Percentiles rank a stretch among this genome's conserved stretches.
These are phyloP conservation scores for Penicillium expansum DNA, from an alignment of 2,329 filamentous ascomycete genomes.

Conservation along the genomic window DNA sequence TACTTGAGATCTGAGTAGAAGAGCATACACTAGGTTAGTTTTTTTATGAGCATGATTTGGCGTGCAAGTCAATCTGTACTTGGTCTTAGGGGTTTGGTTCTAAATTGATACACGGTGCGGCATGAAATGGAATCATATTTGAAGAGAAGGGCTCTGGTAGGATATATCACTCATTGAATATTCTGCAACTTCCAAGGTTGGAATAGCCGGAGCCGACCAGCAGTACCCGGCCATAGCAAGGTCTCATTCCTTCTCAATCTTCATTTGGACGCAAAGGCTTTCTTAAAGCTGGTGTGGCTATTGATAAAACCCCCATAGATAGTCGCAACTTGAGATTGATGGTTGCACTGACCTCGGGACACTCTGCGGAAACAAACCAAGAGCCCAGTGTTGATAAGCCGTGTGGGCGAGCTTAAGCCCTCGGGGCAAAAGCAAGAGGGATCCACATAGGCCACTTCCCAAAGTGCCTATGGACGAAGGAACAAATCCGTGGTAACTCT, in stretches of 20 bases:
- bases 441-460: not conserved
- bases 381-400: not conserved
- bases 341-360: too few species aligned
- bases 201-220: conserved; percentile 3
- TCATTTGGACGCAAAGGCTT: not conserved
- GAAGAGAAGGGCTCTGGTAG: not conserved
- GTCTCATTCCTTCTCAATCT: not conserved
- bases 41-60: not conserved
- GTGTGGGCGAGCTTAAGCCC: not conserved
- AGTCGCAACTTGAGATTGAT: not conserved
- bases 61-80: not conserved
- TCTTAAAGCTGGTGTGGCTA: not conserved
- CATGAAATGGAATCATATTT: not conserved
- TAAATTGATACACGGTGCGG: not conserved
- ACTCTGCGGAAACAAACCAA: not conserved
- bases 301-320: not conserved
- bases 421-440: not conserved
- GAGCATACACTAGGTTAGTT: not conserved
- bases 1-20: not conserved
- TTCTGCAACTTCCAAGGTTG: not conserved
- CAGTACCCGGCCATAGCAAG: not conserved
- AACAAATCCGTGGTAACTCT: not conserved
- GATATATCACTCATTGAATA: not conserved
- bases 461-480: not conserved
- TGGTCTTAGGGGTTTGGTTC: not conserved